A percentile compares a stretch with the other conserved stretches of the same genome.
These are phyloP conservation scores for Decorospora gaudefroyi DNA, from an alignment of 2,329 filamentous ascomycete species.

Conservation along the genomic window DNA sequence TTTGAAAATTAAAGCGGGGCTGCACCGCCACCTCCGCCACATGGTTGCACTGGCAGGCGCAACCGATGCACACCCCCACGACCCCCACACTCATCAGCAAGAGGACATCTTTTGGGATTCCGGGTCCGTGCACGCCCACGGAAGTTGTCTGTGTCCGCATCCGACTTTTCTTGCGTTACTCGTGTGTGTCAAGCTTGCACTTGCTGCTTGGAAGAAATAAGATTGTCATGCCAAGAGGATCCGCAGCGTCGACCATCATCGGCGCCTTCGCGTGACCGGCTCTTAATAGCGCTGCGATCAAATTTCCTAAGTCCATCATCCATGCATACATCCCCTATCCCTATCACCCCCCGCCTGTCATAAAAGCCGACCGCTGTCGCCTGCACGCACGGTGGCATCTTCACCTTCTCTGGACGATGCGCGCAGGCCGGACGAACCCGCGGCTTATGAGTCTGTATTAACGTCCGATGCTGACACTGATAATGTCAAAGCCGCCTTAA, in stretches of 20 bases:
- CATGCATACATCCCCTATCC: constrained; percentile 10
- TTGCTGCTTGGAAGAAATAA: too few relatives aligned
- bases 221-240: constrained; percentile 32
- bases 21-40: constrained; percentile 14
- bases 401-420: constrained; percentile 40
- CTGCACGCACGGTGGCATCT: constrained; percentile 43
- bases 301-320: constrained; percentile 24
- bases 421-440: constrained; percentile 42
- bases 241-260: constrained; percentile 23
- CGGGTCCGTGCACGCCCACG: too few relatives aligned
- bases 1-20: constrained; percentile 10
- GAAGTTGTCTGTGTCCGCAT: too few relatives aligned
- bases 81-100: too few relatives aligned
- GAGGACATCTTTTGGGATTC: too few relatives aligned
- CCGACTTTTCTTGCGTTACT: too few relatives aligned
- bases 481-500: constrained; percentile 34
- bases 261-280: constrained; percentile 26
- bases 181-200: too few relatives aligned
- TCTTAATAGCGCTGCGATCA: constrained; percentile 20
- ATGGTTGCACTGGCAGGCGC: constrained; percentile 2
- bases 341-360: constrained; percentile 15
- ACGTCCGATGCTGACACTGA: constrained; percentile 25
- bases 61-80: too few relatives aligned
- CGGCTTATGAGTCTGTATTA: constrained; percentile 27
- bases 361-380: constrained; percentile 32